Evolutionary conservation across 192 early-diverging fungal genomes (phyloP).

Genomic region (Rhizophagus clarus): DNA sequence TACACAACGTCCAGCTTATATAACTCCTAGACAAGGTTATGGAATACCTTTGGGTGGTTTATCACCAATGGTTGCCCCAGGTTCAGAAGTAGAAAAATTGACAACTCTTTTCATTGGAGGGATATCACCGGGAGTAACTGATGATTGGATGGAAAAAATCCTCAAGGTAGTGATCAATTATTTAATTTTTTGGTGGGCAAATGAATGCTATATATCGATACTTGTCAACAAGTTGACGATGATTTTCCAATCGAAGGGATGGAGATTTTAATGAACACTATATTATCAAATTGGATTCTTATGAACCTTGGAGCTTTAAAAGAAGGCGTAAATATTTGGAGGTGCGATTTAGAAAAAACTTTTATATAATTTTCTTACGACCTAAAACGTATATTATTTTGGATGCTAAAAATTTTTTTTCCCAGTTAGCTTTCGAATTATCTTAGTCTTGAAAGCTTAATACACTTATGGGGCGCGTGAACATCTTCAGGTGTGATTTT

Average conservation of each 20-base stretch:
- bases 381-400: background rate
- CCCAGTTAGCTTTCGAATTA: constrained; percentile 18
- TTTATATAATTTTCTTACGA: background rate
- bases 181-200: constrained; percentile 15
- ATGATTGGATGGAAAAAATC: constrained; percentile 66
- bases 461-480: background rate
- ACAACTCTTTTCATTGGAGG: constrained; percentile 72
- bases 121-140: constrained; percentile 68
- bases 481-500: constrained; percentile 19
- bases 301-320: background rate
- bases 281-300: constrained; percentile 8
- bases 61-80: background rate
- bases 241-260: constrained; percentile 35
- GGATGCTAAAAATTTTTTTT: constrained; percentile 5
- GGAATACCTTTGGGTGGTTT: background rate
- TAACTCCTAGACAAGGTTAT: constrained; percentile 3
- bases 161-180: constrained; percentile 51
- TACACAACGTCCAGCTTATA: constrained; percentile 1
- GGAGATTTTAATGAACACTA: background rate
- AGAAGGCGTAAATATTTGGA: constrained; percentile 6
- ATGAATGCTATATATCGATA: constrained; percentile 2
- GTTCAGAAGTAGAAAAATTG: constrained; percentile 53
- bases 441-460: background rate
- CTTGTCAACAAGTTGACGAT: constrained; percentile 35
- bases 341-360: background rate